Conservation (phyloP, 2,329 filamentous ascomycete genomes). For the Cordyceps cicadae region DNA sequence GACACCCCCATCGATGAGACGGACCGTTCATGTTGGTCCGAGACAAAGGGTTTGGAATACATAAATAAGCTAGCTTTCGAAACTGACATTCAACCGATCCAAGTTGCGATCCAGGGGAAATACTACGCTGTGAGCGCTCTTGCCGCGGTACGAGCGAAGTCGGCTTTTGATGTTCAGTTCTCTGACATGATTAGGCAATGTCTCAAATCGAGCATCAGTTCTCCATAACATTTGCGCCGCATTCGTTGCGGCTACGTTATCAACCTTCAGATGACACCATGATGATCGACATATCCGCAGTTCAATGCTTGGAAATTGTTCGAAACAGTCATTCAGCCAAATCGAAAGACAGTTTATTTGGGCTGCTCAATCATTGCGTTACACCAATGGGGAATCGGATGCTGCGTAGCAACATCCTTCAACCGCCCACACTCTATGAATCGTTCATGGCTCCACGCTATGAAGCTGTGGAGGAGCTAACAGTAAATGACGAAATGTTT, state of each 20-base stretch:
- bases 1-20: conserved; percentile 36
- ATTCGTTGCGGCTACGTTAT: conserved; percentile 79
- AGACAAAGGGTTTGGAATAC: conserved; percentile 66
- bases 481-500: conserved; percentile 78
- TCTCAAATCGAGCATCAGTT: conserved; percentile 71
- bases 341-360: conserved; percentile 76
- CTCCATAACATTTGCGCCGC: conserved; percentile 59
- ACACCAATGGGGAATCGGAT: conserved; percentile 86
- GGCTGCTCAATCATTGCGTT: conserved; percentile 72
- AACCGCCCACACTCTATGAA: conserved; percentile 66
- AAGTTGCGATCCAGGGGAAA: conserved; percentile 70
- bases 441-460: conserved; percentile 64
- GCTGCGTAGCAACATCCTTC: conserved; percentile 76
- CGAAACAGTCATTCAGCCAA: conserved; percentile 73
- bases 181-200: conserved; percentile 50
- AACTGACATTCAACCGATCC: conserved; percentile 73
- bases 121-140: conserved; percentile 81
- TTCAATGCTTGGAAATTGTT: conserved; percentile 79
- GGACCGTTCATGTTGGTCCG: conserved; percentile 78
- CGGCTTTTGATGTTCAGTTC: neutral
- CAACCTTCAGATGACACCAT: conserved; percentile 85
- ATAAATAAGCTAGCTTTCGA: conserved; percentile 71
- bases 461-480: conserved; percentile 76
- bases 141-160: conserved; percentile 57
- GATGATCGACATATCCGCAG: conserved; percentile 89